Evolutionary conservation across 306 rosid species (phyloP).

Genomic region (Begonia fuchsioides): DNA sequence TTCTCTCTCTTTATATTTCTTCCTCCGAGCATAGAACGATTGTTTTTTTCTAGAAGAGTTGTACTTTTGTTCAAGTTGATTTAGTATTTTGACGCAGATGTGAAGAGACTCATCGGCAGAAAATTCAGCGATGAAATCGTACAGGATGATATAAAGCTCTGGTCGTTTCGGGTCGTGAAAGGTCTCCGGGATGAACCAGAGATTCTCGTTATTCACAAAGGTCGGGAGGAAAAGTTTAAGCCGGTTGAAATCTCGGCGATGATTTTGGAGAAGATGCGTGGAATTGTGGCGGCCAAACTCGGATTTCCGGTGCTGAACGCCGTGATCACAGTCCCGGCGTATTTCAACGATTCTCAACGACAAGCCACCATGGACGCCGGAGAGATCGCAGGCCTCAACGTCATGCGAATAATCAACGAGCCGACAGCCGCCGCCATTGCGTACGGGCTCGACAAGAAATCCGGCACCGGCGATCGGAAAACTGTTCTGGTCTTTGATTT

Average conservation of each 20-base stretch:
- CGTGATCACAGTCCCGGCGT: slow-evolving; percentile 7
- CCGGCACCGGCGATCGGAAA: background rate
- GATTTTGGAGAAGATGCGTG: background rate
- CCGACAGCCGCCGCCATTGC: slow-evolving; percentile 5
- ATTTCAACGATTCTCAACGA: slow-evolving; percentile 4
- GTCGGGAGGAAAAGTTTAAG: background rate
- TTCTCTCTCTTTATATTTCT: background rate
- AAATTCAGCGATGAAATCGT: background rate
- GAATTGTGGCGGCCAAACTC: background rate
- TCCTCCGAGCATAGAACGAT: background rate
- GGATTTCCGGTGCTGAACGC: background rate
- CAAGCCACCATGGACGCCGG: slow-evolving; percentile 4
- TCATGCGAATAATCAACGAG: slow-evolving; percentile 7
- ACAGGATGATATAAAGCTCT: background rate
- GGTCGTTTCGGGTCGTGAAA: background rate
- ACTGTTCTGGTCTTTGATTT: slow-evolving; percentile 7
- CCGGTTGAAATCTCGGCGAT: background rate
- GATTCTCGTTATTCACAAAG: background rate
- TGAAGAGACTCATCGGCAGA: background rate
- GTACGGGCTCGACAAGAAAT: slow-evolving; percentile 3
- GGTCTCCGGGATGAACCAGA: background rate
- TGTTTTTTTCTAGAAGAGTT: too few relatives aligned
- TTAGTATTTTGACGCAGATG: background rate
- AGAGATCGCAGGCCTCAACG: background rate
- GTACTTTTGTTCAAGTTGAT: too few relatives aligned